Evolutionary conservation across 371 early-diverging fungal genomes (phyloP).

Genomic region (Smittium culicis): DNA sequence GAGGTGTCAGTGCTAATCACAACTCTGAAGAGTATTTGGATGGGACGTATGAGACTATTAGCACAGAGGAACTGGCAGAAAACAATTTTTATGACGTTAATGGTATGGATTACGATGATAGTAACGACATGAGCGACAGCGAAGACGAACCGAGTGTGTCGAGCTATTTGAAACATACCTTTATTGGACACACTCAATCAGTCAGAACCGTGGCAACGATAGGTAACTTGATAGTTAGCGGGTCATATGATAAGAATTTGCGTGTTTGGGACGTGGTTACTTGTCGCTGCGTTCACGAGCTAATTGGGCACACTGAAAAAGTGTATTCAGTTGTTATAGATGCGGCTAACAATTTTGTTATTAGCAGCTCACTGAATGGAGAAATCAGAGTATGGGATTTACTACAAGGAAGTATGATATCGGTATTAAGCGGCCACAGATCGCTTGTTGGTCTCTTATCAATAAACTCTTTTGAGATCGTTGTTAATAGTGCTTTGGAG

Average conservation of each 20-base stretch:
- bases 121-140: background rate
- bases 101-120: background rate
- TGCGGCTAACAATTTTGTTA: constrained; percentile 64
- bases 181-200: constrained; percentile 77
- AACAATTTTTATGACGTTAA: background rate
- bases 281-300: constrained; percentile 48
- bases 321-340: constrained; percentile 86
- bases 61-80: too few relatives aligned
- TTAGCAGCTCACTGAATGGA: constrained; percentile 94
- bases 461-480: constrained; percentile 41
- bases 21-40: constrained; percentile 5
- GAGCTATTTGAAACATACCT: constrained; percentile 48
- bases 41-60: background rate
- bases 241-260: constrained; percentile 89
- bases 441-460: constrained; percentile 85
- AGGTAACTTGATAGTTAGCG: constrained; percentile 78
- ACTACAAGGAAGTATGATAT: constrained; percentile 61
- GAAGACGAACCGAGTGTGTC: constrained; percentile 16
- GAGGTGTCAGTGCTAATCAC: too few relatives aligned
- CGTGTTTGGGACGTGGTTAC: constrained; percentile 81
- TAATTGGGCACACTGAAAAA: constrained; percentile 76
- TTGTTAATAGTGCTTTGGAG: background rate
- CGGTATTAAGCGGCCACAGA: constrained; percentile 70
- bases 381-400: constrained; percentile 93
- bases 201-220: constrained; percentile 89